These are phyloP conservation scores for Fraxinus platypoda DNA, from an alignment of 305 asterid genomes.

Conservation along the genomic window DNA sequence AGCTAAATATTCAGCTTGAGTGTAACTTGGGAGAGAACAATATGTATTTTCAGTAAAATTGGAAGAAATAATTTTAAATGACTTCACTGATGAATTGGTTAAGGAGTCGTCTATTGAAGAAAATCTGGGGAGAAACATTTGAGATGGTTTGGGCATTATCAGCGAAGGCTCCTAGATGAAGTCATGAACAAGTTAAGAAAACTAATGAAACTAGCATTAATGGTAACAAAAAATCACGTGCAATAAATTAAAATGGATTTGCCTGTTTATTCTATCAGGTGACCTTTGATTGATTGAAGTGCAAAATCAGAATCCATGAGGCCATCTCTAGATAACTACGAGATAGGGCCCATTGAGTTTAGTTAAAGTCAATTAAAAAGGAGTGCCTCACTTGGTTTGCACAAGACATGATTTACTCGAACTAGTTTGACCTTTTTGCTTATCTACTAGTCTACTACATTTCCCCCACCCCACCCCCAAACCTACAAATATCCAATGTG, in stretches of 20 bases:
- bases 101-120: not conserved
- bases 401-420: not conserved
- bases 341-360: not conserved
- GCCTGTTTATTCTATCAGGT: not conserved
- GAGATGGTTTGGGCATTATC: not conserved
- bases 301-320: not conserved
- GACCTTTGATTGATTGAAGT: not conserved
- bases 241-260: not conserved
- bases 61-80: not conserved
- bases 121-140: not conserved
- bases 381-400: not conserved
- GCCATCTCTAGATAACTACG: not conserved
- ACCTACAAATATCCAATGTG: not conserved
- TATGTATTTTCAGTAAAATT: not conserved
- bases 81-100: not conserved
- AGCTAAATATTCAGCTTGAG: not conserved
- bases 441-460: not conserved
- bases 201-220: not conserved
- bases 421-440: not conserved
- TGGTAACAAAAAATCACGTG: not conserved
- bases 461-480: not conserved
- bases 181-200: not conserved
- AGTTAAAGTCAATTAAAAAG: not conserved
- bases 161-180: not conserved
- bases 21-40: not conserved